These are phyloP conservation scores for Aspergillus campestris DNA, from an alignment of 495 filamentous ascomycete genomes.

Conservation along the genomic window DNA sequence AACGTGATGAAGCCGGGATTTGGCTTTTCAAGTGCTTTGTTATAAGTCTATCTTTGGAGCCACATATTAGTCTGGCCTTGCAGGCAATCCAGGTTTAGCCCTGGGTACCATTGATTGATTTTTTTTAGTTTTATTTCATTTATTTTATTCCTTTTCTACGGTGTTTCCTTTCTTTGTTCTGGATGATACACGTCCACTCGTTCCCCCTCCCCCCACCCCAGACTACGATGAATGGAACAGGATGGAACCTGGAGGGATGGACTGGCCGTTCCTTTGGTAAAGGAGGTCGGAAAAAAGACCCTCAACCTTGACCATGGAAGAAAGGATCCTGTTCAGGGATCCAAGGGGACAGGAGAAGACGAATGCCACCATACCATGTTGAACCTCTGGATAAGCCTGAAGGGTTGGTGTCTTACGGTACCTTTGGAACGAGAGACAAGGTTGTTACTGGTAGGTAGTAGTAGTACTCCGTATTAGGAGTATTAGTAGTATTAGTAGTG, in stretches of 20 bases:
- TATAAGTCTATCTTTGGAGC: conserved; percentile 13
- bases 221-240: conserved; percentile 8
- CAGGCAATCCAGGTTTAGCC: background rate
- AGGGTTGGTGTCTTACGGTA: no score
- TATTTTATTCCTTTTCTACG: conserved; percentile 1
- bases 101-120: no score
- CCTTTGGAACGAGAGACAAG: no score
- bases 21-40: conserved; percentile 23
- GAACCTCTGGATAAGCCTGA: no score
- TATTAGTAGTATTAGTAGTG: background rate
- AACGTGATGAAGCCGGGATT: conserved; percentile 15
- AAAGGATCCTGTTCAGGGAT: no score
- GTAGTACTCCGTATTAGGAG: no score
- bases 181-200: conserved; percentile 5
- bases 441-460: no score
- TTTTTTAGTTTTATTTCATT: background rate
- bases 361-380: no score
- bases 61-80: background rate
- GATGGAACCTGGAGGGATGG: background rate
- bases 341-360: no score
- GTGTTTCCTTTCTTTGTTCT: conserved; percentile 11
- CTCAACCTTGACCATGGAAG: no score
- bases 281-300: no score
- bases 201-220: conserved; percentile 1
- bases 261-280: background rate